Evolutionary conservation across 371 early-diverging fungal genomes (phyloP).

Genomic region (Mortierella sp.): DNA sequence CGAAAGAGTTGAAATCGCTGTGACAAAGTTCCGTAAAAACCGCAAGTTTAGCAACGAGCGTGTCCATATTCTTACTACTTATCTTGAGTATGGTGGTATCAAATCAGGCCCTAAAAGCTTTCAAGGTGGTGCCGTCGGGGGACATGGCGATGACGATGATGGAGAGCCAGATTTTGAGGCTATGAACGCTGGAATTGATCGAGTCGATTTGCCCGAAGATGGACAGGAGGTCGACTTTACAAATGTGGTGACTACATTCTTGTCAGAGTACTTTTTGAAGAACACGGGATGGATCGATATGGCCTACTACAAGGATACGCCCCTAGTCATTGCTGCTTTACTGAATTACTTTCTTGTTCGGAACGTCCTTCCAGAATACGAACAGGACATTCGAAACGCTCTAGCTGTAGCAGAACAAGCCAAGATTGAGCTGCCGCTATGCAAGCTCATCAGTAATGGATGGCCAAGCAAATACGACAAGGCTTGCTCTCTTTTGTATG

Average conservation of each 20-base stretch:
- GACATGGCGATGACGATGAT: slow-evolving; percentile 60
- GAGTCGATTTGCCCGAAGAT: slow-evolving; percentile 63
- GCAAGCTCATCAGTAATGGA: slow-evolving; percentile 56
- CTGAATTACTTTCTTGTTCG: slow-evolving; percentile 68
- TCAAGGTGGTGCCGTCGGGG: slow-evolving; percentile 61
- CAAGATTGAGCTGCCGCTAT: slow-evolving; percentile 63
- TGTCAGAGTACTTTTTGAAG: slow-evolving; percentile 64
- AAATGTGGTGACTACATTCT: slow-evolving; percentile 69
- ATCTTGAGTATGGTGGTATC: slow-evolving; percentile 71
- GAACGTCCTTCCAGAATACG: slow-evolving; percentile 68
- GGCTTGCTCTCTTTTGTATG: slow-evolving; percentile 63
- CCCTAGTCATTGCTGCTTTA: slow-evolving; percentile 63
- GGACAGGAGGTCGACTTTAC: slow-evolving; percentile 65
- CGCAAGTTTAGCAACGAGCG: slow-evolving; percentile 62
- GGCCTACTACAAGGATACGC: slow-evolving; percentile 62
- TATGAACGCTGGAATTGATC: slow-evolving; percentile 61
- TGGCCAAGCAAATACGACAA: slow-evolving; percentile 64
- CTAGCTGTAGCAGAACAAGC: slow-evolving; percentile 61
- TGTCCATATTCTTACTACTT: slow-evolving; percentile 61
- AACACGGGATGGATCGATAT: slow-evolving; percentile 60
- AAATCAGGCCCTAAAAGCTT: slow-evolving; percentile 67
- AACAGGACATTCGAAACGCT: slow-evolving; percentile 62
- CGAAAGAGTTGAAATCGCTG: slow-evolving; percentile 69
- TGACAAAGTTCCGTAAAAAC: slow-evolving; percentile 68
- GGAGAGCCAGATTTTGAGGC: slow-evolving; percentile 65